These are phyloP conservation scores for Lentinus polychrous DNA, from an alignment of 1,284 basidiomycete genomes.

Conservation along the genomic window DNA sequence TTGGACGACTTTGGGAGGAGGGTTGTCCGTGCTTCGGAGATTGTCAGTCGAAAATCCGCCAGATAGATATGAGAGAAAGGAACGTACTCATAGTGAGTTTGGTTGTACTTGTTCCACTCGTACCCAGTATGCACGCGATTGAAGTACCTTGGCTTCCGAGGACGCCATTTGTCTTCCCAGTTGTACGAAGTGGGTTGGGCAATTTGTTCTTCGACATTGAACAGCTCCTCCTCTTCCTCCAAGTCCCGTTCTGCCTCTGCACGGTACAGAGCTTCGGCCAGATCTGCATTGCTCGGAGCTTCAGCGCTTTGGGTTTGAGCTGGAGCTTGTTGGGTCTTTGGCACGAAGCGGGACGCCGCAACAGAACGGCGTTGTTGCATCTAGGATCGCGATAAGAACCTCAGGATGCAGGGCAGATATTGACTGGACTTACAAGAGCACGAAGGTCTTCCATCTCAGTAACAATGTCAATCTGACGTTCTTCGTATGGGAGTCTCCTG, in stretches of 20 bases:
- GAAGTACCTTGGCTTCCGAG: constrained; percentile 98
- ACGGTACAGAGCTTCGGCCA: constrained; percentile 81
- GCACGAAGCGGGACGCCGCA: constrained; percentile 78
- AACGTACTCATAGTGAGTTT: constrained; percentile 94
- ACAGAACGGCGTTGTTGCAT: constrained; percentile 72
- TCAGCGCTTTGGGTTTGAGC: constrained; percentile 34
- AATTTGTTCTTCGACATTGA: constrained; percentile 86
- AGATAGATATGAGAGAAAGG: constrained; percentile 3
- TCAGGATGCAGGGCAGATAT: constrained; percentile 6
- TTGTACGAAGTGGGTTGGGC: constrained; percentile 81
- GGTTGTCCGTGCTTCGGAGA: neutral
- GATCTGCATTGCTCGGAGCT: constrained; percentile 63
- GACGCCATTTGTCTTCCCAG: constrained; percentile 98
- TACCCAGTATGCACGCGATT: constrained; percentile 99
- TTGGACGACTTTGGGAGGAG: constrained; percentile 95
- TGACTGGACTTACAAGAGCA: constrained; percentile 48
- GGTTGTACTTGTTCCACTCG: constrained; percentile 99
- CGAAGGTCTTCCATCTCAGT: constrained; percentile 61
- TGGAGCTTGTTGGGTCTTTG: constrained; percentile 55
- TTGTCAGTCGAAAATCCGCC: constrained; percentile 9
- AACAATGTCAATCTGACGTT: constrained; percentile 73
- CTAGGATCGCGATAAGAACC: constrained; percentile 30
- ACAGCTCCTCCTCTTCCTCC: constrained; percentile 92
- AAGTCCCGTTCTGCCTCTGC: constrained; percentile 87
- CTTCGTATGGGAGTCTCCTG: constrained; percentile 63